phyloP scores from a whole-genome alignment of 2,329 filamentous ascomycete species.

The Verticillium tricorpus region DNA sequence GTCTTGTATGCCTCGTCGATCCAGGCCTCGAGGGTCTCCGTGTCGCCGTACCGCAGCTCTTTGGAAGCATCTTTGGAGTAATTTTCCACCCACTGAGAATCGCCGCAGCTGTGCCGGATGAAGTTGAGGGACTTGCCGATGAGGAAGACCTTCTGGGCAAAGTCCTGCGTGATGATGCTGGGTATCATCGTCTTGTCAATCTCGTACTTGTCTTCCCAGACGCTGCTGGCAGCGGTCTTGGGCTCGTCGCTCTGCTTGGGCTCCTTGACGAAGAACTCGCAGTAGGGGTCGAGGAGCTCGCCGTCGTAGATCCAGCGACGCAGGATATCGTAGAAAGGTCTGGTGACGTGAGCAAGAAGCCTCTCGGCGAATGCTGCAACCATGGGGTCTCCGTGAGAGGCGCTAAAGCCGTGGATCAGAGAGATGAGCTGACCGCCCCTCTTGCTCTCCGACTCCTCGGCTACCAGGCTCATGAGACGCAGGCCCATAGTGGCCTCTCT shows the following conservation, averaged over 20 bases:
- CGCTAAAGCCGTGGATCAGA: constrained; percentile 87
- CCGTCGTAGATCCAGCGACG: constrained; percentile 98
- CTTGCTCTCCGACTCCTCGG: constrained; percentile 78
- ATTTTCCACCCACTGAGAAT: constrained; percentile 90
- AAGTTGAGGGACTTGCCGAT: constrained; percentile 99
- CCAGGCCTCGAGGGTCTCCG: constrained; percentile 81
- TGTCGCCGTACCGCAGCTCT: constrained; percentile 88
- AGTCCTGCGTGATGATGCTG: constrained; percentile 87
- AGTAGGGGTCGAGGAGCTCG: constrained; percentile 91
- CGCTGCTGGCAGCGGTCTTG: neutral
- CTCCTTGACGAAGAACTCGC: constrained; percentile 92
- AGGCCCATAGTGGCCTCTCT: constrained; percentile 94
- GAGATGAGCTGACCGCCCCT: constrained; percentile 91
- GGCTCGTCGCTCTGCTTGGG: constrained; percentile 18
- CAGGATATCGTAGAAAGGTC: constrained; percentile 95
- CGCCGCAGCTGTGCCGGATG: constrained; percentile 90
- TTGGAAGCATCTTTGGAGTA: constrained; percentile 93
- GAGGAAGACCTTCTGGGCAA: constrained; percentile 92
- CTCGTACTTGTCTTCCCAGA: constrained; percentile 82
- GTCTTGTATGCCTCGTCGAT: constrained; percentile 98
- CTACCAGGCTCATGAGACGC: constrained; percentile 87
- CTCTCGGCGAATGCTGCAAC: constrained; percentile 91
- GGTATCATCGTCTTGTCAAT: constrained; percentile 82
- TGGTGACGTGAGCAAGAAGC: constrained; percentile 78
- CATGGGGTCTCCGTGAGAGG: constrained; percentile 91